A percentile compares a stretch with the other conserved stretches of the same genome.
Conservation (phyloP, 1,284 basidiomycete genomes). For the Agaricales sp. region DNA sequence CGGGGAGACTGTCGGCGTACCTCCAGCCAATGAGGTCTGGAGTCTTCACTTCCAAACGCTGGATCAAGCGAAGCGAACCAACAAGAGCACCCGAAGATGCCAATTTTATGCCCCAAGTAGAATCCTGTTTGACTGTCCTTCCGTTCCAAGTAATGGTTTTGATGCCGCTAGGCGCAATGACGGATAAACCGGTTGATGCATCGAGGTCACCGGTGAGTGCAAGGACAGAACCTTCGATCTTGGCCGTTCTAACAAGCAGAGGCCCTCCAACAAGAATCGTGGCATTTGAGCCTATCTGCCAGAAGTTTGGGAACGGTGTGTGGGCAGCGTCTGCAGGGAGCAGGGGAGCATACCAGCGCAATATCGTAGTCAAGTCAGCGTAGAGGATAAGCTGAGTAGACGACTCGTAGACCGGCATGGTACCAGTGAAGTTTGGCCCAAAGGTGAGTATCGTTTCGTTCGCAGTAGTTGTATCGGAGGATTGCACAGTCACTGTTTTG, state of each 20-base stretch:
- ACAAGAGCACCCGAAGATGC: conserved; percentile 29
- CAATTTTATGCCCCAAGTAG: conserved; percentile 17
- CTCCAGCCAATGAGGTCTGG: conserved; percentile 51
- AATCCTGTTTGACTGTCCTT: conserved; percentile 27
- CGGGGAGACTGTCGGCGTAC: conserved; percentile 63
- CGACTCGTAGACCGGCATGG: conserved; percentile 57
- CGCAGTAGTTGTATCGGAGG: conserved; percentile 12
- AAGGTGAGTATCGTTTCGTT: conserved; percentile 32
- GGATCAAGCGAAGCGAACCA: conserved; percentile 10
- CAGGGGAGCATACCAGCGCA: conserved; percentile 43
- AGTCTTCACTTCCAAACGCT: background rate
- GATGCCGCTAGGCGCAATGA: conserved; percentile 44
- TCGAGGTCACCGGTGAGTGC: conserved; percentile 38
- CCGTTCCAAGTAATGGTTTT: conserved; percentile 64
- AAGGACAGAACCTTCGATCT: conserved; percentile 28
- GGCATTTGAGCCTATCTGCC: conserved; percentile 40
- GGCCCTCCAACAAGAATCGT: conserved; percentile 43
- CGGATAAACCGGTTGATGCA: conserved; percentile 29
- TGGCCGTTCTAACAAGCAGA: conserved; percentile 43
- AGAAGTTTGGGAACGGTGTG: conserved; percentile 29
- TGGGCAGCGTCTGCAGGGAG: conserved; percentile 19
- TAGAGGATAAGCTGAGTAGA: conserved; percentile 55
- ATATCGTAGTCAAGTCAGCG: conserved; percentile 51
- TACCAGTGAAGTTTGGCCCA: conserved; percentile 41
- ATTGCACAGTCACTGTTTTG: background rate